A percentile compares a stretch with the other conserved stretches of the same genome.
These are phyloP conservation scores for Sarocladiaceae sp. DNA, from an alignment of 2,329 filamentous ascomycete genomes.

Conservation along the genomic window DNA sequence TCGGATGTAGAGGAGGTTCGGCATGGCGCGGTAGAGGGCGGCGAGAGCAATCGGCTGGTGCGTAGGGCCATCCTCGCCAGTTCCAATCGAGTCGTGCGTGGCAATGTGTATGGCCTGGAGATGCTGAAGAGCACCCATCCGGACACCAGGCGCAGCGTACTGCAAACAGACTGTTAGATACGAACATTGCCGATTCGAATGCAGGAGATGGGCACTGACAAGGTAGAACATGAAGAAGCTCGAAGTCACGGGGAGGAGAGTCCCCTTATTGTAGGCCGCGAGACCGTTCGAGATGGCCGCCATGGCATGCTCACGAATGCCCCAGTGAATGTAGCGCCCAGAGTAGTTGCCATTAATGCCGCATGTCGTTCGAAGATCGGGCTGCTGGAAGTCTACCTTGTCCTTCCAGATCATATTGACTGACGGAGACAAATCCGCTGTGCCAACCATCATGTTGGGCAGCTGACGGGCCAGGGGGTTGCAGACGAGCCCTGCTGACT, in stretches of 20 bases:
- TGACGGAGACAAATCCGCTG: constrained; percentile 45
- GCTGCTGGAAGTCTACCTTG: constrained; percentile 44
- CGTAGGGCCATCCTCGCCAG: constrained; percentile 55
- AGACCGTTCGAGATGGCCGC: constrained; percentile 50
- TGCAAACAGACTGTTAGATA: no score
- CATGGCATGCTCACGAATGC: constrained; percentile 59
- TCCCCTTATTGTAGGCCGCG: constrained; percentile 48
- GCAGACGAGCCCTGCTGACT: constrained; percentile 39
- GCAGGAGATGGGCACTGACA: constrained; percentile 12
- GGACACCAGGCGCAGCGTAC: constrained; percentile 50
- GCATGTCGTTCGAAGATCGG: constrained; percentile 30
- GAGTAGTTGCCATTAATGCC: constrained; percentile 48
- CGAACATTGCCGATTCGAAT: not conserved
- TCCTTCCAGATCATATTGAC: constrained; percentile 50
- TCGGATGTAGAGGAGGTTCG: constrained; percentile 54
- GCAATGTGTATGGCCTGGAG: constrained; percentile 53
- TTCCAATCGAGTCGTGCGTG: constrained; percentile 55
- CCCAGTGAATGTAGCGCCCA: constrained; percentile 54
- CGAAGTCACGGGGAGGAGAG: constrained; percentile 51
- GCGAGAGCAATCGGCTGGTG: constrained; percentile 56
- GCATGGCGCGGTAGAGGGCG: constrained; percentile 55
- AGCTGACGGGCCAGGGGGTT: constrained; percentile 45
- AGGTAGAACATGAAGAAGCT: constrained; percentile 59
- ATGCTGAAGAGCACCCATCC: constrained; percentile 52
- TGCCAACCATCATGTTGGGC: constrained; percentile 45